Percentiles rank a stretch among this genome's conserved stretches.
Evolutionary conservation across 1,284 basidiomycete genomes (phyloP).

Genomic region (Ustilago nuda): DNA sequence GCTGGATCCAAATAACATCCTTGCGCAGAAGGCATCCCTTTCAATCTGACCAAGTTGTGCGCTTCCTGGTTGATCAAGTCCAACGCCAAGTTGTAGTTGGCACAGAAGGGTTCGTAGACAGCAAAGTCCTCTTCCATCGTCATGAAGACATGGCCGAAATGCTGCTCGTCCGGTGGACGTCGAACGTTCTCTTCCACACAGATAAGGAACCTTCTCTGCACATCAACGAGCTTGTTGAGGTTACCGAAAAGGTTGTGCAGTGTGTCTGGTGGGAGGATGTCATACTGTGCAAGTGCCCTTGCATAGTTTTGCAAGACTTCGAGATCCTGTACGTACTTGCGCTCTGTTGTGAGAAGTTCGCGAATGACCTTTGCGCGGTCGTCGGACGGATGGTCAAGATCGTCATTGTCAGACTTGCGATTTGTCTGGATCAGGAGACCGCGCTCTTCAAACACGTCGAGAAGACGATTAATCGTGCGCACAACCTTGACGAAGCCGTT

Average conservation of each 20-base stretch:
- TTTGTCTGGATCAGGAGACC: constrained; percentile 76
- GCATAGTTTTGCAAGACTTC: constrained; percentile 80
- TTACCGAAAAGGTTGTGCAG: constrained; percentile 96
- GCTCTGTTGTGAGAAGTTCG: constrained; percentile 92
- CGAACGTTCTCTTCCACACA: constrained; percentile 77
- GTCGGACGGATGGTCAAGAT: constrained; percentile 68
- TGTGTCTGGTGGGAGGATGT: constrained; percentile 90
- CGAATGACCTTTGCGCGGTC: constrained; percentile 82
- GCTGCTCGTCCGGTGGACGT: constrained; percentile 75
- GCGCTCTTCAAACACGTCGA: constrained; percentile 82
- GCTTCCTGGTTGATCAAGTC: constrained; percentile 78
- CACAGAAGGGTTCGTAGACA: constrained; percentile 93
- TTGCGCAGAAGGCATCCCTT: constrained; percentile 58
- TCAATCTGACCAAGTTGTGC: constrained; percentile 51
- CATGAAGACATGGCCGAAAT: constrained; percentile 72
- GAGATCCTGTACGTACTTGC: constrained; percentile 97
- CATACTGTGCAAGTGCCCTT: constrained; percentile 77
- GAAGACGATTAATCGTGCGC: constrained; percentile 87
- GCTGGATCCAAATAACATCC: constrained; percentile 70
- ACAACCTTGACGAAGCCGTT: constrained; percentile 94
- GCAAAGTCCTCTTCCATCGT: constrained; percentile 79
- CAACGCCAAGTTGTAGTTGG: constrained; percentile 79
- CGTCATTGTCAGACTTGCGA: constrained; percentile 68
- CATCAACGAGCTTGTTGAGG: constrained; percentile 93
- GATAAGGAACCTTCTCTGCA: constrained; percentile 95